Evolutionary conservation across 176 grass and related monocot species (phyloP), one percentile per base, ranked within the genome.

Genomic region (Dactylis glomerata): DNA sequence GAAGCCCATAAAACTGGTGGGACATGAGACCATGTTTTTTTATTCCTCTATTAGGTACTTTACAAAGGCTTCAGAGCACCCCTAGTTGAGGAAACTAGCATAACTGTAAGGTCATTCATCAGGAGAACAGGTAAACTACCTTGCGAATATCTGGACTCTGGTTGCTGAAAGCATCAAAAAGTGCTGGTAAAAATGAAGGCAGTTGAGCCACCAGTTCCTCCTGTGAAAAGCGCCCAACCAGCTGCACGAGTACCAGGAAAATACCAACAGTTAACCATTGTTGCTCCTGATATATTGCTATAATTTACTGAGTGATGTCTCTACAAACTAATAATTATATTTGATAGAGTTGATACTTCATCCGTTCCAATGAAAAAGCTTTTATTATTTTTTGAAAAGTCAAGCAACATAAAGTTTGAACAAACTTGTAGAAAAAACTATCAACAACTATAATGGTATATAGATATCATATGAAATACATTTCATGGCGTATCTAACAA

Each of bases 61-160:
- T 30, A 76, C 79, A 77, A 8, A 72, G 32, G 24, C n/a, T 59
- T 74, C 40, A 76, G 66, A 66, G 15, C 17, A 32, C 41, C 20
- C 54, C 52, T 77, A 28, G 20, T 33, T 70, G 50, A 77, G n/a
- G 34, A 30, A 33, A 49, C 6, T 78, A 78, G 46, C 41, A 62
- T 84, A 77, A 58, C 17, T 49, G 54, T 51, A 75, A 37, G 50
- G 50, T 28, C 15, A 68, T 45, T 80, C 20, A 10, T 46, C 24
- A 75, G 33, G 34, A 84, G 24, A 91, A 85, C 11, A 76, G 12
- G 9, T 19, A 81, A 58, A 45, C 6, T 68, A 97, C 95, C 95
- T 97, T 97, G 42, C 95, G 92, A 85, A 97, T 91, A 89, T 97
- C 95, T 89, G 92, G 90, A 86, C 88, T 94, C 78, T 94, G 90